Evolutionary conservation across 2,329 filamentous ascomycete species (phyloP).

Genomic region (Verticillium nonalfalfae): DNA sequence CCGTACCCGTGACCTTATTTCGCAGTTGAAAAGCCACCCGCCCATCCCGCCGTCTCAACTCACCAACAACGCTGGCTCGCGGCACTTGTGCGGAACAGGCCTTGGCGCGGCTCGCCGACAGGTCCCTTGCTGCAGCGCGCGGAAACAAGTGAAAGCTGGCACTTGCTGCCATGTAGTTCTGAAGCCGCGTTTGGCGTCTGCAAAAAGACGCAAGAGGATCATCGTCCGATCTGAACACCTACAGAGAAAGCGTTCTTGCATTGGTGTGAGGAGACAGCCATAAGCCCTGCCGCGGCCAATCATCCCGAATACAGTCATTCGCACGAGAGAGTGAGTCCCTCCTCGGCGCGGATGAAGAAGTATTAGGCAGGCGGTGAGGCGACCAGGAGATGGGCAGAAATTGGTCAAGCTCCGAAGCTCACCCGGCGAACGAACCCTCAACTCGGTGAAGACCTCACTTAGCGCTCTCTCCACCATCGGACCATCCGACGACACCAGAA

Average conservation of each 20-base stretch:
- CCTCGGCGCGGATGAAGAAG: background rate
- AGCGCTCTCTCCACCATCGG: constrained; percentile 1
- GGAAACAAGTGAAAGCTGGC: too few species aligned
- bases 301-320: background rate
- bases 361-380: background rate
- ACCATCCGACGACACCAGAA: background rate
- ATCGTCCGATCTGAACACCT: background rate
- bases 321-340: background rate
- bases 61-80: background rate
- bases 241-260: too few species aligned
- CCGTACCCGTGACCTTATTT: background rate
- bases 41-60: background rate
- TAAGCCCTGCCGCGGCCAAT: background rate
- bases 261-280: too few species aligned
- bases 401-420: background rate
- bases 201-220: background rate
- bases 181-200: too few species aligned
- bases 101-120: background rate
- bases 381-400: background rate
- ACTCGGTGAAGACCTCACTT: constrained; percentile 2
- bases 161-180: too few species aligned
- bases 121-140: background rate
- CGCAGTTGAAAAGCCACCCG: background rate
- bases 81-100: background rate
- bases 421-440: background rate